Percentiles rank a stretch among this genome's conserved stretches.
These are phyloP conservation scores for Naganishia kalamii DNA, from an alignment of 768 basidiomycete genomes.

Conservation along the genomic window DNA sequence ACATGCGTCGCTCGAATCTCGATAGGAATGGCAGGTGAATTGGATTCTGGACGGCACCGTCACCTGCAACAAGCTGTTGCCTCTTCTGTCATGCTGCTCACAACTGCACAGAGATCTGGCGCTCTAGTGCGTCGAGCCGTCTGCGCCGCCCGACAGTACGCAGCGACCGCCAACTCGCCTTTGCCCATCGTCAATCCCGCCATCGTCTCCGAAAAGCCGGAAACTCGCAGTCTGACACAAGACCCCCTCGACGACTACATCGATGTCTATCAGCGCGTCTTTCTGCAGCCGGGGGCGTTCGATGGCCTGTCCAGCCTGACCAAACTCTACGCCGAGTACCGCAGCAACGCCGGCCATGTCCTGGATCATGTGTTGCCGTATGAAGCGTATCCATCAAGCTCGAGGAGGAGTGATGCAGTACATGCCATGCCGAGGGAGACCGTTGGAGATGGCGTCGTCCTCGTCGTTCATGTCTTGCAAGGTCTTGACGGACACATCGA, in stretches of 20 bases:
- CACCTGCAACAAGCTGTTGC: too few relatives aligned
- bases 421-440: slow-evolving; percentile 6
- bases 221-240: neutral
- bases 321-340: slow-evolving; percentile 1
- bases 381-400: neutral
- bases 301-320: neutral
- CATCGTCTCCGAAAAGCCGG: neutral
- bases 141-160: neutral
- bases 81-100: too few relatives aligned
- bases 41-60: too few relatives aligned
- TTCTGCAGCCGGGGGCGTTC: slow-evolving; percentile 5
- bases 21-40: too few relatives aligned
- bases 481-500: slow-evolving; percentile 47
- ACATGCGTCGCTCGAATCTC: neutral
- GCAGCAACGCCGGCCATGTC: neutral
- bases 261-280: slow-evolving; percentile 9
- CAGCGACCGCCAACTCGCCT: neutral
- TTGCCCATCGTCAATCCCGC: neutral
- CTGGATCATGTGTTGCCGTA: slow-evolving; percentile 5
- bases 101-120: too few relatives aligned
- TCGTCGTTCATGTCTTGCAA: slow-evolving; percentile 55
- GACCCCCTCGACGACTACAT: slow-evolving; percentile 13
- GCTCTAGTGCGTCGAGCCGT: neutral
- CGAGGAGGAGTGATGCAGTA: neutral
- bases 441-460: slow-evolving; percentile 48